phyloP scores from a whole-genome alignment of 1,139 yeast species.

The Pichia terricola region DNA sequence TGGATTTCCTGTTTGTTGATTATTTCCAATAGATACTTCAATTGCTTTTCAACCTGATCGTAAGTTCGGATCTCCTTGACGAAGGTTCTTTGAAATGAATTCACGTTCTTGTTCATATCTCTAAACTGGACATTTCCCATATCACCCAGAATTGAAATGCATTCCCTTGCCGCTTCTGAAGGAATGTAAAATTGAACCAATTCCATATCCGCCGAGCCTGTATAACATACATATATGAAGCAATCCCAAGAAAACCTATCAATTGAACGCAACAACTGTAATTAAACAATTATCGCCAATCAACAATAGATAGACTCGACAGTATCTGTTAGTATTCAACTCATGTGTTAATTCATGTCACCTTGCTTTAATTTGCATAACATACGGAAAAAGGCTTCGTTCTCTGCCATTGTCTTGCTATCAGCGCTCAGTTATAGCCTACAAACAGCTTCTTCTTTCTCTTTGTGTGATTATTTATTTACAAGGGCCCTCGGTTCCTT shows the following conservation, averaged over 20 bases:
- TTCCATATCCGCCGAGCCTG: constrained; percentile 89
- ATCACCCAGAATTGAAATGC: constrained; percentile 73
- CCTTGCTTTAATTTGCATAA: background rate
- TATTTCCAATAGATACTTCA: constrained; percentile 29
- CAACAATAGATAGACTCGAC: too few relatives aligned
- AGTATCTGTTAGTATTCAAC: background rate
- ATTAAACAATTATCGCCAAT: background rate
- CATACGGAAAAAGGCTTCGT: constrained; percentile 12
- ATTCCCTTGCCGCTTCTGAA: constrained; percentile 82
- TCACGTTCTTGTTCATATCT: constrained; percentile 71
- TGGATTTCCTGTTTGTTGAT: constrained; percentile 21
- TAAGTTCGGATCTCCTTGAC: constrained; percentile 68
- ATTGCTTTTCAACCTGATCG: constrained; percentile 56
- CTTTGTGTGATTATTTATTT: too few relatives aligned
- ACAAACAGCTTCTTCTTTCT: too few relatives aligned
- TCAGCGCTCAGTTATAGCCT: too few relatives aligned
- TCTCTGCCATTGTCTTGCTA: background rate
- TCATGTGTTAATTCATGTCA: too few relatives aligned
- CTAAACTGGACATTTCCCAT: constrained; percentile 82
- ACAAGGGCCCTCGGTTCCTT: too few relatives aligned
- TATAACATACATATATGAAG: background rate
- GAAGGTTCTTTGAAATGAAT: constrained; percentile 80
- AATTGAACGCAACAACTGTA: background rate
- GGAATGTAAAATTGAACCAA: constrained; percentile 87
- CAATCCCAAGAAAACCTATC: background rate